Base-by-base conservation (phyloP, 2,329 filamentous ascomycete genomes). In the Fusarium sp. region DNA sequence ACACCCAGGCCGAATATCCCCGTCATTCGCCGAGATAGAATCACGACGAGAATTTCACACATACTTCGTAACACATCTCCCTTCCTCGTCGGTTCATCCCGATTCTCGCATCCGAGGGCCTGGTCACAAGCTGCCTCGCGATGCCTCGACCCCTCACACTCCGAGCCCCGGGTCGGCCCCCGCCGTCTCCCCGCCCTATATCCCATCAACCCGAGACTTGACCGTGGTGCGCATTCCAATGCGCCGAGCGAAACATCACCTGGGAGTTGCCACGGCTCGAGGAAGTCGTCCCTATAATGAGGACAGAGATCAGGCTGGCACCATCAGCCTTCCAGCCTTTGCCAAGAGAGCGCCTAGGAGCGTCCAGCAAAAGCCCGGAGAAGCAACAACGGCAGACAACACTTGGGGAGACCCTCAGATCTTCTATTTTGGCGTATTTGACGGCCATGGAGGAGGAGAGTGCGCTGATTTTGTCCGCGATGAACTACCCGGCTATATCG, bases 371-470 rank as follows among this genome's bases (percentile, higher is more conserved):
- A 86, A 83, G 45, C 82, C 84, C 27, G 89, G 86, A 71, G 91
- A 91, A 82, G 91, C 89, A 59, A 94, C 89, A 27, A 90, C 87
- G 11, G 94, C 94, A 7, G 93, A 94, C 67, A 93, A 92, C 73
- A 90, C 93, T 2, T 93, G 90, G 72, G 96, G 96, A 3, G 96
- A 98, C 80, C 96, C 96, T 1, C 96, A 98, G 81, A 92, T 98
- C 37, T 99, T 99, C 83, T 99, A 98, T 83, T 99, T 98, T 87
- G 95, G 90, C 2, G 92, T 98, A 1, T 99, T 98, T 79, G 96
- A 99, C 82, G 96, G 96, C 4, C 96, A 99, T 84, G 96, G 96
- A 11, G 96, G 96, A 22, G 89, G 87, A 22, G 93, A 98, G 81
- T 98, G 96, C 82, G 95, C 94, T 69, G 91, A 93, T 20, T 98